phyloP scores from a whole-genome alignment of 2,329 filamentous ascomycete genomes.

The Incumbomyces lentus region DNA sequence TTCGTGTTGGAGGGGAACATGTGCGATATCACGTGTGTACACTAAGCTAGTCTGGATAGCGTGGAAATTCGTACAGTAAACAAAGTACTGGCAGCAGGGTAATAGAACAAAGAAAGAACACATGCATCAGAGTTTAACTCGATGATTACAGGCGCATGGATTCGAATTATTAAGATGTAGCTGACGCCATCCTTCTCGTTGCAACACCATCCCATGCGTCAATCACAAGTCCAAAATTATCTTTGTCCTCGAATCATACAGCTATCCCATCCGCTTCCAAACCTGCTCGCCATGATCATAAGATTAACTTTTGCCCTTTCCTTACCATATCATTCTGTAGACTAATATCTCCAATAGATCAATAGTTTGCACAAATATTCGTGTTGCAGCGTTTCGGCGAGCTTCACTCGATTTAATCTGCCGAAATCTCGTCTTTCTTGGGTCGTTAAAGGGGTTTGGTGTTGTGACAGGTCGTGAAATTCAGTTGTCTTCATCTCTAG shows the following conservation, averaged over 20 bases:
- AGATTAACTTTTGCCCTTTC: background rate
- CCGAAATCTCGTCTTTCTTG: background rate
- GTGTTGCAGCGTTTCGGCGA: background rate
- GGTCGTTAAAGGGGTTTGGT: conserved; percentile 4
- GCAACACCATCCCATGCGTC: conserved; percentile 2
- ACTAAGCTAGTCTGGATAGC: too few species aligned
- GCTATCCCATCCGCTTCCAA: background rate
- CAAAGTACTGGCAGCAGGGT: too few species aligned
- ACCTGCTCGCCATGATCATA: background rate
- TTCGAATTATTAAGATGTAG: background rate
- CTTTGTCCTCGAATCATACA: background rate
- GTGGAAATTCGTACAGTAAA: too few species aligned
- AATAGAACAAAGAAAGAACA: too few species aligned
- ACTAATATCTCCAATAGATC: conserved; percentile 3
- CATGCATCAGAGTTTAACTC: too few species aligned
- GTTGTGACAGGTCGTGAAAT: conserved; percentile 8
- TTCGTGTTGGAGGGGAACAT: too few species aligned
- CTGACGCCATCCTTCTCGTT: background rate
- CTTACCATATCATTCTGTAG: conserved; percentile 1
- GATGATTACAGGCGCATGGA: too few species aligned
- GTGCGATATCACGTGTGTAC: too few species aligned
- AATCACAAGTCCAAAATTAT: background rate
- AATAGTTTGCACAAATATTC: conserved; percentile 5
- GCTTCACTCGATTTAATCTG: background rate
- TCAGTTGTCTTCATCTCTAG: conserved; percentile 6